Evolutionary conservation across 306 rosid genomes (phyloP).

Genomic region (Canavalia gladiata): DNA sequence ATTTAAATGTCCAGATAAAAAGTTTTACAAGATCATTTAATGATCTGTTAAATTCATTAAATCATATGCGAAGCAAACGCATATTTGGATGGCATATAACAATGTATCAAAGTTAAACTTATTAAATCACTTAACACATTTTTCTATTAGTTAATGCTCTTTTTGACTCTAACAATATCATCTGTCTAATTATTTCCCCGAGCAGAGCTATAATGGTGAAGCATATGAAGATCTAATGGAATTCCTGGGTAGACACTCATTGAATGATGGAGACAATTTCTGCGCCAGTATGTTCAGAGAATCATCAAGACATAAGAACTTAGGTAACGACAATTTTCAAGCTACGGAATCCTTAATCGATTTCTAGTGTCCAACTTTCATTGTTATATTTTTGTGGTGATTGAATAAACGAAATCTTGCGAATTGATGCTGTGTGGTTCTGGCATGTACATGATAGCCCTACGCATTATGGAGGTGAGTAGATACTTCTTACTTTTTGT

Average conservation of each 20-base stretch:
- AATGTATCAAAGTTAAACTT: neutral
- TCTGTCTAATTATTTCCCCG: conserved; percentile 42
- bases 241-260: conserved; percentile 69
- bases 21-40: neutral
- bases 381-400: conserved; percentile 7
- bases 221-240: conserved; percentile 86
- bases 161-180: conserved; percentile 15
- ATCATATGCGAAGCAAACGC: no score
- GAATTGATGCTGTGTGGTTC: conserved; percentile 14
- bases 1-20: neutral
- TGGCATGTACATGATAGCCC: conserved; percentile 67
- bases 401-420: conserved; percentile 45
- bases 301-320: conserved; percentile 81
- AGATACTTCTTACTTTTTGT: conserved; percentile 18
- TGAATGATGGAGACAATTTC: conserved; percentile 90
- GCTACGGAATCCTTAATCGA: conserved; percentile 15
- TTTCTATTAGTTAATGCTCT: neutral
- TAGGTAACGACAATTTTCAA: conserved; percentile 60
- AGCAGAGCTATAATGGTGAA: conserved; percentile 90
- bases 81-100: neutral
- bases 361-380: conserved; percentile 35
- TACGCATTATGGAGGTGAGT: conserved; percentile 89
- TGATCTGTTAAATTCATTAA: neutral
- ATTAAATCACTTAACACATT: no score
- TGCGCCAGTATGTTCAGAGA: conserved; percentile 89